Conservation (phyloP, 2,329 filamentous ascomycete genomes). For the Harringtonia lauricola region DNA sequence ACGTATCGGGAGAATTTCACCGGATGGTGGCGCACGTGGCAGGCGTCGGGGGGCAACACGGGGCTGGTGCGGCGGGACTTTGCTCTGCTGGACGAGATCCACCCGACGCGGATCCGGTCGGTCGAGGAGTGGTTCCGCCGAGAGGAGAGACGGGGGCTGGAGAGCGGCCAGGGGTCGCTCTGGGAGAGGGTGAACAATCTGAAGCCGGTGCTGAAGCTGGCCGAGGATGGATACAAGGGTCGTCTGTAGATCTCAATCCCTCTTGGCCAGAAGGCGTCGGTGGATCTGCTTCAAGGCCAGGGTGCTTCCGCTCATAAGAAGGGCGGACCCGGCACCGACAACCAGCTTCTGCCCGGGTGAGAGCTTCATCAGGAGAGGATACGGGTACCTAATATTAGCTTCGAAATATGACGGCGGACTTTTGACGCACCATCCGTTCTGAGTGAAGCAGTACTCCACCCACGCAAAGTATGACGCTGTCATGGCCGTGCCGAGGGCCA, state of each 20-base stretch:
- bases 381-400: conserved; percentile 49
- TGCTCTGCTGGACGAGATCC: conserved; percentile 37
- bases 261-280: neutral
- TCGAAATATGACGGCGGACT: neutral
- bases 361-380: conserved; percentile 69
- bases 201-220: conserved; percentile 1
- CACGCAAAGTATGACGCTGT: conserved; percentile 62
- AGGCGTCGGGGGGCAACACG: conserved; percentile 24
- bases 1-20: conserved; percentile 17
- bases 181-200: neutral
- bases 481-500: conserved; percentile 43
- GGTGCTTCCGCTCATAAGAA: conserved; percentile 59
- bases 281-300: neutral
- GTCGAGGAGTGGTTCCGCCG: conserved; percentile 36
- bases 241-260: neutral
- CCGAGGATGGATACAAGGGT: neutral
- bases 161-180: conserved; percentile 3
- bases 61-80: conserved; percentile 35
- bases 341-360: conserved; percentile 50
- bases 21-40: conserved; percentile 7
- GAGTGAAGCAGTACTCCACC: conserved; percentile 58
- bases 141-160: conserved; percentile 21
- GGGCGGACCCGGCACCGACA: conserved; percentile 59
- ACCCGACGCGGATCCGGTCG: conserved; percentile 33
- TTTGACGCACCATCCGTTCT: conserved; percentile 42